phyloP scores from a whole-genome alignment of 768 basidiomycete genomes.

The Auricularia sp. region DNA sequence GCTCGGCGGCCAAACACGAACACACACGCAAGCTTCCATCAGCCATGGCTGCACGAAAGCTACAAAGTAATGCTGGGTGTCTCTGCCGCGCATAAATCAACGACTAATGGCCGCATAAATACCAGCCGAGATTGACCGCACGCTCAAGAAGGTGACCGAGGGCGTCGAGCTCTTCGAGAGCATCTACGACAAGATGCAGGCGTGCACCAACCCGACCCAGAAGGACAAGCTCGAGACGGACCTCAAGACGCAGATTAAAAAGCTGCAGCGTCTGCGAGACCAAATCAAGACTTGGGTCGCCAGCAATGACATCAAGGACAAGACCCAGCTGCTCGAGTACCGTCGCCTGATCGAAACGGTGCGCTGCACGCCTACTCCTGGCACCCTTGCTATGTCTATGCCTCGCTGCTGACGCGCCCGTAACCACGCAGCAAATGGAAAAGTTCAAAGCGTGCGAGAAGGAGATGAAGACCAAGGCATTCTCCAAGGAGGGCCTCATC shows the following conservation, averaged over 20 bases:
- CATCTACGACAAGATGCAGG: constrained; percentile 98
- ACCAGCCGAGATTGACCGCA: constrained; percentile 95
- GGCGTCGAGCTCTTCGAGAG: constrained; percentile 92
- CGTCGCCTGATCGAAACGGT: constrained; percentile 96
- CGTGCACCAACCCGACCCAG: constrained; percentile 91
- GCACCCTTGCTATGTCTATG: neutral
- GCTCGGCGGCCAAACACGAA: no score
- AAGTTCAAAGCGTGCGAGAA: constrained; percentile 99
- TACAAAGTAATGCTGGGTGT: constrained; percentile 52
- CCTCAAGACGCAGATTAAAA: constrained; percentile 98
- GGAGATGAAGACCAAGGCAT: constrained; percentile 99
- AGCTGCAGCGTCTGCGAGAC: constrained; percentile 72
- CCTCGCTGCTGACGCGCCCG: constrained; percentile 7
- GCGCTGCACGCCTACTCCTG: constrained; percentile 15
- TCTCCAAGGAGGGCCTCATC: constrained; percentile 95
- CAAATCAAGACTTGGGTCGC: constrained; percentile 95
- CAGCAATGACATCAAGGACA: constrained; percentile 98
- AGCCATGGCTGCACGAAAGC: constrained; percentile 81
- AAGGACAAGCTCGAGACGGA: constrained; percentile 97
- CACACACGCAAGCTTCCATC: neutral
- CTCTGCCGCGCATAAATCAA: neutral
- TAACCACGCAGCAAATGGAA: constrained; percentile 89
- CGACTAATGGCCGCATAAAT: neutral
- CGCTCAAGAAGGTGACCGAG: constrained; percentile 91
- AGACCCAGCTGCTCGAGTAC: constrained; percentile 83